Evolutionary conservation across 352 stramenopile genomes (phyloP).

Genomic region (Elongisporangium senticosum): DNA sequence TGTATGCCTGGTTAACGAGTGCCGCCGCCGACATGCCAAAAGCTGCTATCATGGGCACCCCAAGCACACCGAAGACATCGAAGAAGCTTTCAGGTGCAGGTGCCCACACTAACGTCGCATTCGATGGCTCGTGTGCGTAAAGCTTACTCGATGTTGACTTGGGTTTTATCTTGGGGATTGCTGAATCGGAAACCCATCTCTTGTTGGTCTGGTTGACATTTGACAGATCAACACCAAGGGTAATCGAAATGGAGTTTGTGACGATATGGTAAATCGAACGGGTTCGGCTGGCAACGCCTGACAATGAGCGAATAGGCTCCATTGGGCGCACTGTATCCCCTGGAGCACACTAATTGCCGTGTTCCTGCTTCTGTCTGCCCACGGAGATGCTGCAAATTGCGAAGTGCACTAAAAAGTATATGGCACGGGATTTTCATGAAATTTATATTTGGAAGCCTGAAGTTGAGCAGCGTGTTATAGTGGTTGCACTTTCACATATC

Average conservation of each 20-base stretch:
- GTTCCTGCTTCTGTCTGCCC: not conserved
- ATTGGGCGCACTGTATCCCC: not conserved
- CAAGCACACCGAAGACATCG: constrained; percentile 36
- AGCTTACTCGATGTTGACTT: not conserved
- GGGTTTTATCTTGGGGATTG: not conserved
- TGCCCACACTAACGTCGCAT: not conserved
- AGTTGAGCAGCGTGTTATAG: no score
- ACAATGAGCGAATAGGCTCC: not conserved
- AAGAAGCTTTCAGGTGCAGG: constrained; percentile 27
- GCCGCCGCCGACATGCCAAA: constrained; percentile 28
- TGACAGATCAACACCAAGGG: not conserved
- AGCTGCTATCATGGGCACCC: constrained; percentile 28
- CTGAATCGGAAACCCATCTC: not conserved
- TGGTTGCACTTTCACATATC: no score
- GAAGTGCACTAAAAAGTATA: not conserved
- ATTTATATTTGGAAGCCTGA: no score
- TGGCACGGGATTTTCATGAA: no score
- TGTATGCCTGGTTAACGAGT: constrained; percentile 28
- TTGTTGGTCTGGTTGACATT: not conserved
- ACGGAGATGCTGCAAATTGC: not conserved
- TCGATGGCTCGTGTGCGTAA: not conserved
- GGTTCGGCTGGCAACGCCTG: not conserved
- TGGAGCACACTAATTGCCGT: not conserved
- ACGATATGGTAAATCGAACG: not conserved
- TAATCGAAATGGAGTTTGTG: not conserved